A percentile compares a stretch with the other conserved stretches of the same genome.
phyloP scores from a whole-genome alignment of 352 stramenopile species.

The Phytophthora citrophthora region DNA sequence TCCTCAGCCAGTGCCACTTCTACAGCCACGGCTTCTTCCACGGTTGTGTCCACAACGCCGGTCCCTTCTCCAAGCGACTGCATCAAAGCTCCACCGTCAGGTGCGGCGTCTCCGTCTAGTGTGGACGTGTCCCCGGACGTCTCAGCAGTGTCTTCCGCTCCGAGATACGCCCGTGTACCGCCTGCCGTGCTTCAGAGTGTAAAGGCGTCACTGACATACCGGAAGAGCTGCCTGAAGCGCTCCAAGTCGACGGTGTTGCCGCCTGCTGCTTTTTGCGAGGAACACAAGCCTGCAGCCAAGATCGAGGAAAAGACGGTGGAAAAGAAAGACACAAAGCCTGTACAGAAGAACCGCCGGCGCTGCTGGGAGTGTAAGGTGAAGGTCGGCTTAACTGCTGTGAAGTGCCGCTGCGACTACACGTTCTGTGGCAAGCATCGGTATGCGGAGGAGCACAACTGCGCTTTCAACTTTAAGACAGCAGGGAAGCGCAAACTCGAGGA shows the following conservation, averaged over 20 bases:
- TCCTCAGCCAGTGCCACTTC: conserved; percentile 37
- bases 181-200: conserved; percentile 55
- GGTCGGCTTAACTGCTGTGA: conserved; percentile 85
- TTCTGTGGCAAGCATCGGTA: conserved; percentile 92
- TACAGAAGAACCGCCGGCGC: conserved; percentile 89
- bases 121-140: conserved; percentile 21
- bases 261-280: conserved; percentile 16
- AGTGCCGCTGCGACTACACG: conserved; percentile 89
- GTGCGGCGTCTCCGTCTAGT: conserved; percentile 21
- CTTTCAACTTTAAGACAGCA: conserved; percentile 88
- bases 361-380: conserved; percentile 92
- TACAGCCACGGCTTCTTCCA: conserved; percentile 33
- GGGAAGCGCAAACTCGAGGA: conserved; percentile 85
- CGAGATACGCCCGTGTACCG: conserved; percentile 48
- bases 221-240: conserved; percentile 79
- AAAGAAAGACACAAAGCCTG: conserved; percentile 25
- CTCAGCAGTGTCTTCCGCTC: not conserved
- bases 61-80: conserved; percentile 35
- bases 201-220: conserved; percentile 55
- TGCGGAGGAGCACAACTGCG: conserved; percentile 88
- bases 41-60: conserved; percentile 30
- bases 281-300: not conserved
- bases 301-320: not conserved
- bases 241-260: conserved; percentile 60
- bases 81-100: conserved; percentile 16